phyloP scores from a whole-genome alignment of 192 early-diverging fungal genomes.

The Mortierella hygrophila region DNA sequence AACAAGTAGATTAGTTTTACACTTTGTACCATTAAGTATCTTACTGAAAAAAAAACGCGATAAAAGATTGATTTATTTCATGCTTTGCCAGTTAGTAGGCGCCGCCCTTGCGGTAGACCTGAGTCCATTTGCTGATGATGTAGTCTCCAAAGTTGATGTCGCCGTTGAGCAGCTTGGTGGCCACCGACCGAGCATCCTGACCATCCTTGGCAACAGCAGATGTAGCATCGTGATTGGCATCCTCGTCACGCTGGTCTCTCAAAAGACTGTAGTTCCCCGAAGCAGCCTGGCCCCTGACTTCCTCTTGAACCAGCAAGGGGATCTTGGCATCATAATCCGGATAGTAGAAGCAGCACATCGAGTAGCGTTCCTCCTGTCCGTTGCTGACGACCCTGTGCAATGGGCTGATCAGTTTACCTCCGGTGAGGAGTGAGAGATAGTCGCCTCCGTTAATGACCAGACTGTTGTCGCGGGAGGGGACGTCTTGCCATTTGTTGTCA shows the following conservation, averaged over 20 bases:
- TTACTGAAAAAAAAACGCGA: not conserved
- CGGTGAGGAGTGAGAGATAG: constrained; percentile 68
- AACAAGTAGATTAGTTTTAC: constrained; percentile 48
- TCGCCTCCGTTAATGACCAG: constrained; percentile 76
- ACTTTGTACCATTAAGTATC: not conserved
- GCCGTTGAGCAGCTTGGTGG: constrained; percentile 40
- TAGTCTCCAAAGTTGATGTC: constrained; percentile 55
- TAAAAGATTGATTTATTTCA: not conserved
- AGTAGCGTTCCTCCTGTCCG: constrained; percentile 57
- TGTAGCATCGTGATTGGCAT: not conserved
- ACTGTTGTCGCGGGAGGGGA: constrained; percentile 59
- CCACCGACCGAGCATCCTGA: constrained; percentile 27
- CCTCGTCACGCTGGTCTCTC: constrained; percentile 40
- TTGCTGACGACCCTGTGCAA: constrained; percentile 71
- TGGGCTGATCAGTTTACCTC: constrained; percentile 62
- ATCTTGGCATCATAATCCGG: constrained; percentile 66
- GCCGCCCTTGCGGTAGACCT: constrained; percentile 50
- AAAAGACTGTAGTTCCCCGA: constrained; percentile 47
- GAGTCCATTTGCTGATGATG: constrained; percentile 55
- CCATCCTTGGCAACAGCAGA: not conserved
- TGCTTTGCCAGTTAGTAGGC: constrained; percentile 10
- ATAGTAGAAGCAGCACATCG: constrained; percentile 75
- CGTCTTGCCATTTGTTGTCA: constrained; percentile 61
- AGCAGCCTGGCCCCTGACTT: constrained; percentile 33
- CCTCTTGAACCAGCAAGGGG: constrained; percentile 52